Base-by-base conservation (phyloP, 768 basidiomycete species). In the Mycena rosella region DNA sequence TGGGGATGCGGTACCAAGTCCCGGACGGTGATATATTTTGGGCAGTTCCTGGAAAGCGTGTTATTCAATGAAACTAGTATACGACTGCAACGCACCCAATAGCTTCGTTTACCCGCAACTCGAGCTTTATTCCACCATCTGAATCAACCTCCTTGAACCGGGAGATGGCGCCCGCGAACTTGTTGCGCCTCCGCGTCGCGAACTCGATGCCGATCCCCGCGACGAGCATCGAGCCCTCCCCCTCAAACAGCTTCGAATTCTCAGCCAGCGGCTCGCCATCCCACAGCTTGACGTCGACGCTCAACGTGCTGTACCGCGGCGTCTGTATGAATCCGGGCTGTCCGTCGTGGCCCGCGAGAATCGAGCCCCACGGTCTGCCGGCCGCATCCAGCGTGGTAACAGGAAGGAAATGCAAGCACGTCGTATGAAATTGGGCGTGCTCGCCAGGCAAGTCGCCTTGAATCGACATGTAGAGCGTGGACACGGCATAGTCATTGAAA, bases 11-110 rank as follows among this genome's bases (percentile, higher is more conserved):
- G 79, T n/a, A 78, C 72, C 11, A 91, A 77, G 15, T 88, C 81
- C 15, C 88, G 85, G 42, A 85, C 74, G 55, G 83, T 89, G 72
- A 91, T 91, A 65, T 91, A 91, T 71, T 91, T 91, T 14, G 90
- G 90, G 72, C 89, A 91, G 63, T 90, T 90, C 49, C 90, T 90
- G 51, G n/a, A 34, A n/a, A n/a, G n/a, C 11, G 0, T 20, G 36
- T 24, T 18, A 18, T 22, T 22, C 20, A 5, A 40, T 7, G 42
- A 24, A 32, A 15, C 44, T 55, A 9, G 20, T 48, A 27, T 62
- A 49, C 59, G 42, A 22, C 17, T 30, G 34, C 20, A 3, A 81
- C 85, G 51, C 68, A 89, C 89, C 89, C 89, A 32, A 90, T 74
- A 15, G 89, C 85, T 69, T 90, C 80, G 68, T 87, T 82, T n/a